Evolutionary conservation across 1,284 basidiomycete genomes (phyloP).

Genomic region (Cerrena zonata): DNA sequence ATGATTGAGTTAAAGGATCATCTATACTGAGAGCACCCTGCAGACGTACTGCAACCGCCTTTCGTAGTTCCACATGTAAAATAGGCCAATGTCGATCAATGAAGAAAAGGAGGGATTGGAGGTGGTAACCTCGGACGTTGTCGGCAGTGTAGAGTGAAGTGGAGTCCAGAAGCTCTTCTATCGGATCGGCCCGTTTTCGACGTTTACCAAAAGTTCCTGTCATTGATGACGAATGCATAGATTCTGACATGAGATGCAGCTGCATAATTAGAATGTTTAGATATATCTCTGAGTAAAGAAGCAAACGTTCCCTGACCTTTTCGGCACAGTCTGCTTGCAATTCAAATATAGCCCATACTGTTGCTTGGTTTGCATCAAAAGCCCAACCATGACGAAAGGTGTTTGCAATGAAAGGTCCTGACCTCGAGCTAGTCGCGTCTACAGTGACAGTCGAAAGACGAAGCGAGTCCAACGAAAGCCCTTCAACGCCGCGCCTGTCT

Average conservation of each 20-base stretch:
- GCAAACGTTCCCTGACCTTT: conserved; percentile 43
- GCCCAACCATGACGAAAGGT: conserved; percentile 70
- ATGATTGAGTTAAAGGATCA: conserved; percentile 66
- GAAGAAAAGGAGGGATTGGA: conserved; percentile 83
- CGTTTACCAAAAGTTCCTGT: conserved; percentile 40
- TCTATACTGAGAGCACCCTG: conserved; percentile 60
- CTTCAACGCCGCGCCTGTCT: conserved; percentile 54
- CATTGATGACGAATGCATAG: conserved; percentile 36
- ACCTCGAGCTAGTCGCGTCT: conserved; percentile 15
- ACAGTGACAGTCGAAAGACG: conserved; percentile 41
- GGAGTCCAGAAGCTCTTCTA: conserved; percentile 50
- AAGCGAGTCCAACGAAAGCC: conserved; percentile 60
- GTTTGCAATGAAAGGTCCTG: conserved; percentile 47
- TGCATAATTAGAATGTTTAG: conserved; percentile 23
- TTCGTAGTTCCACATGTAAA: conserved; percentile 52
- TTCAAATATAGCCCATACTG: conserved; percentile 78
- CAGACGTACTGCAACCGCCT: conserved; percentile 50
- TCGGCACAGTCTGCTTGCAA: conserved; percentile 77
- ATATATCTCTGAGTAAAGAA: background rate
- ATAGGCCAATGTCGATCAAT: conserved; percentile 68
- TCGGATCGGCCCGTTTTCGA: conserved; percentile 42
- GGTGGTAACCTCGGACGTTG: conserved; percentile 43
- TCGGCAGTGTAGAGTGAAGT: conserved; percentile 34
- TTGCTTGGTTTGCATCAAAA: conserved; percentile 65
- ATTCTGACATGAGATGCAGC: conserved; percentile 61